Percentiles rank a stretch among this genome's conserved stretches.
Conservation (phyloP, 1,139 yeast species). For the Blastobotrys capitulatus region DNA sequence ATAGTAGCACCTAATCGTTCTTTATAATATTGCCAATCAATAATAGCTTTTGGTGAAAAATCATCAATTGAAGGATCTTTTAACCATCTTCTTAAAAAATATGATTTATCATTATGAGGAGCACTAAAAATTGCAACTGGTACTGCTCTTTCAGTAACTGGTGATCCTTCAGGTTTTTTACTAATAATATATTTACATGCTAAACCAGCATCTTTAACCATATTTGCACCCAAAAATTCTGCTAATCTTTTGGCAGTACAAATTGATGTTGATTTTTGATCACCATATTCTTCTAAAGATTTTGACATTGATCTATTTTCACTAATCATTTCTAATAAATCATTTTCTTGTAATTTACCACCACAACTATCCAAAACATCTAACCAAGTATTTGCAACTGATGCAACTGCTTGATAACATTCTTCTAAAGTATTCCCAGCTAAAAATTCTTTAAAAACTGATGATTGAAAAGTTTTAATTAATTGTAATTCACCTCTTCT, state of each 20-base stretch:
- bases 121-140: constrained; percentile 96
- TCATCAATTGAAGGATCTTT: constrained; percentile 71
- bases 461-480: constrained; percentile 92
- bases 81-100: constrained; percentile 80
- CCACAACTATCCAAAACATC: constrained; percentile 91
- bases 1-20: constrained; percentile 90
- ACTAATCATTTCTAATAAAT: constrained; percentile 88
- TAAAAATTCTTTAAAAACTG: constrained; percentile 83
- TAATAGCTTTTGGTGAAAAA: constrained; percentile 81
- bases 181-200: constrained; percentile 94
- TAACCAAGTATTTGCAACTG: constrained; percentile 92
- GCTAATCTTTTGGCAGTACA: constrained; percentile 92
- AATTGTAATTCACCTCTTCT: constrained; percentile 94
- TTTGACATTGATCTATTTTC: constrained; percentile 96
- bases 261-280: constrained; percentile 89
- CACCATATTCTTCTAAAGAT: constrained; percentile 80
- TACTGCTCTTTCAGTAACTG: constrained; percentile 93
- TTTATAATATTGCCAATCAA: constrained; percentile 91
- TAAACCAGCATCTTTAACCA: constrained; percentile 94
- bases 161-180: constrained; percentile 74
- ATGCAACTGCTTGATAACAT: constrained; percentile 87
- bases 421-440: constrained; percentile 73
- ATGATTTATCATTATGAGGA: constrained; percentile 53
- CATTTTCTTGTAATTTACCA: constrained; percentile 84
- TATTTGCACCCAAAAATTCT: constrained; percentile 93